These are phyloP conservation scores for Candida loeiensis DNA, from an alignment of 805 yeast genomes.

Conservation along the genomic window DNA sequence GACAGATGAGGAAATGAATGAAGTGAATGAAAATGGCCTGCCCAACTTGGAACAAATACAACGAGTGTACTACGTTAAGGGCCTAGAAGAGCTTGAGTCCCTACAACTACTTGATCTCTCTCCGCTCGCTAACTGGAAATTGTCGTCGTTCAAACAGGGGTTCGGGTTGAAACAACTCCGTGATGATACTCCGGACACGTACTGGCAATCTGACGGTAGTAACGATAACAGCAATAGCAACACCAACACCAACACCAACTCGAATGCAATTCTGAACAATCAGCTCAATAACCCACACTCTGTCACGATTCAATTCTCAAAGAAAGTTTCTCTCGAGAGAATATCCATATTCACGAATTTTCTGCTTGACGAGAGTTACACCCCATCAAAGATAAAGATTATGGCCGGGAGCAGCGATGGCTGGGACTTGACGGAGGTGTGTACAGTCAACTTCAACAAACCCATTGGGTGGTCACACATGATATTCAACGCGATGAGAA, in stretches of 20 bases:
- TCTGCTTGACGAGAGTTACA: constrained; percentile 81
- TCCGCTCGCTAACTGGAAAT: constrained; percentile 77
- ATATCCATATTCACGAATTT: constrained; percentile 71
- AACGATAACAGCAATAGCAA: constrained; percentile 25
- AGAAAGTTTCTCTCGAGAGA: constrained; percentile 64
- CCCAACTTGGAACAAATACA: constrained; percentile 41
- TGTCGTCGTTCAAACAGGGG: constrained; percentile 72
- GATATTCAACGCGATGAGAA: constrained; percentile 51
- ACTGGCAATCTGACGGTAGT: constrained; percentile 93
- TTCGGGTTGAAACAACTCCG: constrained; percentile 69
- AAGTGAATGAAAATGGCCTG: constrained; percentile 8
- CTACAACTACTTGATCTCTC: constrained; percentile 71
- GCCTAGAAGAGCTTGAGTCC: constrained; percentile 53
- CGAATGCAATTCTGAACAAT: constrained; percentile 25
- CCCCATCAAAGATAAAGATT: constrained; percentile 69
- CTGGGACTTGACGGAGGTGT: constrained; percentile 70
- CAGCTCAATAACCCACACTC: constrained; percentile 70
- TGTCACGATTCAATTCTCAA: constrained; percentile 75
- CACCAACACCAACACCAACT: constrained; percentile 16
- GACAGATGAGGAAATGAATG: constrained; percentile 13
- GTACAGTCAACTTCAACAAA: constrained; percentile 52
- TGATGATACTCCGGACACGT: constrained; percentile 66
- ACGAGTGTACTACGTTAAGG: constrained; percentile 39
- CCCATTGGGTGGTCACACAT: constrained; percentile 81
- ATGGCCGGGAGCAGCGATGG: constrained; percentile 72